Evolutionary conservation across 148 eudicot species (phyloP), one percentile per base, ranked within the genome.

Genomic region (Oxyria digyna): DNA sequence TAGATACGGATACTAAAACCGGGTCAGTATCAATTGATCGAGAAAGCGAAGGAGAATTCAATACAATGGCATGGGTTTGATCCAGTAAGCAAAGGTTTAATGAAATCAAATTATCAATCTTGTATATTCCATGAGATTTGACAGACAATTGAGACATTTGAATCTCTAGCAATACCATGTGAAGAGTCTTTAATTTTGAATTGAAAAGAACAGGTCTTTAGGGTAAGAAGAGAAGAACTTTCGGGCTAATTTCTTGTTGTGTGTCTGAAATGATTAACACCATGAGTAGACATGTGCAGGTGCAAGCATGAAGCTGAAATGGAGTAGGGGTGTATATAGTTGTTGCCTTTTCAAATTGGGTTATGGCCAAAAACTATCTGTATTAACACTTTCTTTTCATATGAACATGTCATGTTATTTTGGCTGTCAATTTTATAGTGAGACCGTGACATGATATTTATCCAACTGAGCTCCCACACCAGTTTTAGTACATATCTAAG

Each of bases 261-360:
- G n/a, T 18, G 65, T 6, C 38, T 59, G 62, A 59, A 59, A 59
- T 59, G 65, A 59, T 59, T 59, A 59, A 27, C 17, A 29, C 20
- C 65, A 59, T 59, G 65, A 59, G 31, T 59, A 14, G 65, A 31
- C 65, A 59, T 59, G 65, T 59, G 65, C 31, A 8, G 65, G 37
- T 59, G 65, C 0, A 26, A 57, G 35, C n/a, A 57, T 57, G 64
- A 59, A 13, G 57, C 57, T 0, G 3, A 4, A 14, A 15, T 38
- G 50, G 50, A 20, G 20, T 45, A 45, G 20, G 50, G 6, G n/a
- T n/a, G n/a, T 45, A 50, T 10, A 50, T 50, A 50, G 26, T 20
- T 50, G 10, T 50, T 50, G 64, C 18, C 65, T 31, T 59, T 59
- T 59, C 65, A 59, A 59, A 27, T 59, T 59, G 65, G 37, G 20